Conservation (phyloP, 1,284 basidiomycete species). For the Sanguinoderma infundibulare region DNA sequence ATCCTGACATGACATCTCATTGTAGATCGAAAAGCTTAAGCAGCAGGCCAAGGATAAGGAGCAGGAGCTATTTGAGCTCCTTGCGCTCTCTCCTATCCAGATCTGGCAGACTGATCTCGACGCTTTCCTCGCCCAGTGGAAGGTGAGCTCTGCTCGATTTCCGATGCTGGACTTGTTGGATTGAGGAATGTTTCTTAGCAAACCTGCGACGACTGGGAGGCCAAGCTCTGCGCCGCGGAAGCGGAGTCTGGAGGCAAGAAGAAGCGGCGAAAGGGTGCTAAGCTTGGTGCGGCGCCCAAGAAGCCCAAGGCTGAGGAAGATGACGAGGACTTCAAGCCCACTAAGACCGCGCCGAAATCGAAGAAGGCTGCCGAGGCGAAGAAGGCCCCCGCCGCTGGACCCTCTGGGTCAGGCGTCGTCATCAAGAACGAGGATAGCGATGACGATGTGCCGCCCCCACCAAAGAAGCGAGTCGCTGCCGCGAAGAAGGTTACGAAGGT, state of each 20-base stretch:
- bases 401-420: slow-evolving; percentile 37
- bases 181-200: slow-evolving; percentile 42
- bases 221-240: slow-evolving; percentile 54
- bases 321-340: slow-evolving; percentile 80
- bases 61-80: slow-evolving; percentile 77
- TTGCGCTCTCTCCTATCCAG: slow-evolving; percentile 81
- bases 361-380: slow-evolving; percentile 34
- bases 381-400: slow-evolving; percentile 33
- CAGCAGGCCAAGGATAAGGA: slow-evolving; percentile 87
- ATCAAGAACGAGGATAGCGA: slow-evolving; percentile 32
- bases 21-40: slow-evolving; percentile 84
- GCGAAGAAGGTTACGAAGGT: slow-evolving; percentile 34
- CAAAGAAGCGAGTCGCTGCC: slow-evolving; percentile 27
- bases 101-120: slow-evolving; percentile 95
- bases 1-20: neutral
- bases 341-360: slow-evolving; percentile 59
- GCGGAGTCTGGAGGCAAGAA: slow-evolving; percentile 57
- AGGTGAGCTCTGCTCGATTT: slow-evolving; percentile 55
- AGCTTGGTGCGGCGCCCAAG: slow-evolving; percentile 53
- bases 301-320: slow-evolving; percentile 46
- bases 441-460: slow-evolving; percentile 30
- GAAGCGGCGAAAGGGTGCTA: slow-evolving; percentile 78
- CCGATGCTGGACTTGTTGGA: neutral
- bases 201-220: slow-evolving; percentile 64
- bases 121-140: slow-evolving; percentile 84